Conservation (phyloP, 2,329 filamentous ascomycete species). For the Pseudopyrenochaeta lycopersici region DNA sequence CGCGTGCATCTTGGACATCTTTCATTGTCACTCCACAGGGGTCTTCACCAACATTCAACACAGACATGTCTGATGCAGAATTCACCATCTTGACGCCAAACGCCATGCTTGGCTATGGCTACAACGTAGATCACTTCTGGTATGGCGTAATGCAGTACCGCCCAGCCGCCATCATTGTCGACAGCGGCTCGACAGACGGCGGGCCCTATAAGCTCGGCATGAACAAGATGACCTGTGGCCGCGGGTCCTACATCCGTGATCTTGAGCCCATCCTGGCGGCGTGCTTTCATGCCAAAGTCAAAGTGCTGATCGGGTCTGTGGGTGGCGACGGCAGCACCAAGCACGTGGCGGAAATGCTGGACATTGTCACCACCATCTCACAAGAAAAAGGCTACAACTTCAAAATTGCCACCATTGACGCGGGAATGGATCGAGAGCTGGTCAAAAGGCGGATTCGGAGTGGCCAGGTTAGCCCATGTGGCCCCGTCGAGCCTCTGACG, state of each 20-base stretch:
- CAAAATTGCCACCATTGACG: slow-evolving; percentile 28
- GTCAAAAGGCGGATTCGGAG: slow-evolving; percentile 13
- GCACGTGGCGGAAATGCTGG: slow-evolving; percentile 28
- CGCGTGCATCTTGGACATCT: too few species aligned
- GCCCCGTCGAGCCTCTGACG: slow-evolving; percentile 53
- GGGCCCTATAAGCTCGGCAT: slow-evolving; percentile 34
- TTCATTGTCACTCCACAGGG: too few species aligned
- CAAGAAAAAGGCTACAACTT: slow-evolving; percentile 13
- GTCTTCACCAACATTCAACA: too few species aligned
- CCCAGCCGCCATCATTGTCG: slow-evolving; percentile 34
- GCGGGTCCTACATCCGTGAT: slow-evolving; percentile 26
- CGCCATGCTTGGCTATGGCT: slow-evolving; percentile 62
- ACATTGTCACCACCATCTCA: slow-evolving; percentile 24
- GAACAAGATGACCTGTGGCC: slow-evolving; percentile 23
- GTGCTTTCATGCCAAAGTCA: slow-evolving; percentile 16
- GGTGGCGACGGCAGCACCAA: slow-evolving; percentile 34
- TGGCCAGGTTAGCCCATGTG: slow-evolving; percentile 45
- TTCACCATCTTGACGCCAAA: slow-evolving; percentile 57
- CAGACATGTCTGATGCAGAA: too few species aligned
- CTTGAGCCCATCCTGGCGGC: slow-evolving; percentile 25
- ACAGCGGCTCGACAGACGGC: slow-evolving; percentile 35
- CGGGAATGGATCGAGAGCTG: slow-evolving; percentile 36
- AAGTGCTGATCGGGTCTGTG: slow-evolving; percentile 30
- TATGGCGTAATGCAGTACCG: slow-evolving; percentile 6
- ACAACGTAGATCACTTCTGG: slow-evolving; percentile 44